Conservation (phyloP, 2,329 filamentous ascomycete species). For the Teratosphaeria nubilosa region DNA sequence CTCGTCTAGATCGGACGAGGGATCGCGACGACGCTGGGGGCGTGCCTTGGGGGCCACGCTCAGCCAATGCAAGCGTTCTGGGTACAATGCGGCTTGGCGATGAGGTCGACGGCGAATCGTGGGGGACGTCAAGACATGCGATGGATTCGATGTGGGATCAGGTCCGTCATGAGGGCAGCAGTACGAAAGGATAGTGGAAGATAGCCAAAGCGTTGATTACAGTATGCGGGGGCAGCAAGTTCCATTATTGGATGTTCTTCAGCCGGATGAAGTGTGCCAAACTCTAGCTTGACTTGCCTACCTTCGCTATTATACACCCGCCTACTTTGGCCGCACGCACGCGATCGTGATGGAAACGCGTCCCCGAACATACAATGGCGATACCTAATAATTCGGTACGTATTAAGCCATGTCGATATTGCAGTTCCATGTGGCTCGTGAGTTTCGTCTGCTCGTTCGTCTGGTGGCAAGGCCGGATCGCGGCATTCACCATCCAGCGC, state of each 20-base stretch:
- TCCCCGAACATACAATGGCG: too few species aligned
- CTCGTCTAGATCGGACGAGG: not conserved
- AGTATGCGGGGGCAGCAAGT: not conserved
- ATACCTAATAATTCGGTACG: not conserved
- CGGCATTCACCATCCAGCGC: not conserved
- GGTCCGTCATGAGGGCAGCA: not conserved
- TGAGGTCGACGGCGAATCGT: not conserved
- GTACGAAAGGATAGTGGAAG: not conserved
- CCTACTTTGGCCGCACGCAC: too few species aligned
- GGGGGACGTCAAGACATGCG: not conserved
- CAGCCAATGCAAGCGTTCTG: not conserved
- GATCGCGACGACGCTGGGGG: not conserved
- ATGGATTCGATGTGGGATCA: not conserved
- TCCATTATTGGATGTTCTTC: too few species aligned
- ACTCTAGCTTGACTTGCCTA: not conserved
- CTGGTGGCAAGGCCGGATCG: not conserved
- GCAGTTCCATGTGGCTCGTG: not conserved
- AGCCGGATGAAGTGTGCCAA: not conserved
- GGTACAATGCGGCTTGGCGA: not conserved
- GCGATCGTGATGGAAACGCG: not conserved
- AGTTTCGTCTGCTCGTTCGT: not conserved
- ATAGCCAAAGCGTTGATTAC: not conserved
- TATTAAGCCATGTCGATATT: not conserved
- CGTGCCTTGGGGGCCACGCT: too few species aligned
- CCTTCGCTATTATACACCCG: not conserved